Evolutionary conservation across 805 yeast genomes (phyloP), one percentile per base, ranked within the genome.

Genomic region (Cyberlindnera amylophila): DNA sequence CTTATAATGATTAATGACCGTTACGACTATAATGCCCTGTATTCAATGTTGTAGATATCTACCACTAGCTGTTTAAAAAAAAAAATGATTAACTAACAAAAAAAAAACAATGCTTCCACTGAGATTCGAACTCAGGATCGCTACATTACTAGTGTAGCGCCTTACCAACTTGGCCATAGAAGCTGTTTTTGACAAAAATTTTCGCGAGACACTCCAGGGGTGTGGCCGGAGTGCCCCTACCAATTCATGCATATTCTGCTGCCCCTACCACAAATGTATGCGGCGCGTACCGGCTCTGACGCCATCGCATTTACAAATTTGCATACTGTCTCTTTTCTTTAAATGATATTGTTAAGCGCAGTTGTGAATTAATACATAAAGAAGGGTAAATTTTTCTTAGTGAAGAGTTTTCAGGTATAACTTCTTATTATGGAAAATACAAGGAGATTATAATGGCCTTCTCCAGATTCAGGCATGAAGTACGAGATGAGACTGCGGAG

Each of bases 141-240:
- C 78, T 72, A 79, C 86, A 79, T 79, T 80, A 80, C 84, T 78
- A 79, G 85, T 79, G 84, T 80, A 72, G 77, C 85, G 86, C 86
- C 82, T 81, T 79, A 79, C 85, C 86, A 77, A 67, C 75, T 71
- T 69, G 74, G 75, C 74, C 75, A 70, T 69, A 70, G 66, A 69
- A 71, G 74, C 72, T 44, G 9, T 21, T 21, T 6, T 21, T 21
- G 24, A 6, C 24, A 9, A 6, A 21, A 6, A 6, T 21, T 21
- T 21, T 21, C 24, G 6, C 24, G 9, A 6, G 24, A 21, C 24
- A 21, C 6, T 9, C 9, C 6, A 6, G 24, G 9, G 24, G 24
- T 21, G 24, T 21, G 24, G 24, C 24, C 24, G n/a, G n/a, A n/a
- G n/a, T n/a, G n/a, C n/a, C n/a, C n/a, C n/a, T n/a, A n/a, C n/a